Evolutionary conservation across 176 grass and related monocot genomes (phyloP), one percentile per base, ranked within the genome.

Genomic region (Eragrostis curvula): DNA sequence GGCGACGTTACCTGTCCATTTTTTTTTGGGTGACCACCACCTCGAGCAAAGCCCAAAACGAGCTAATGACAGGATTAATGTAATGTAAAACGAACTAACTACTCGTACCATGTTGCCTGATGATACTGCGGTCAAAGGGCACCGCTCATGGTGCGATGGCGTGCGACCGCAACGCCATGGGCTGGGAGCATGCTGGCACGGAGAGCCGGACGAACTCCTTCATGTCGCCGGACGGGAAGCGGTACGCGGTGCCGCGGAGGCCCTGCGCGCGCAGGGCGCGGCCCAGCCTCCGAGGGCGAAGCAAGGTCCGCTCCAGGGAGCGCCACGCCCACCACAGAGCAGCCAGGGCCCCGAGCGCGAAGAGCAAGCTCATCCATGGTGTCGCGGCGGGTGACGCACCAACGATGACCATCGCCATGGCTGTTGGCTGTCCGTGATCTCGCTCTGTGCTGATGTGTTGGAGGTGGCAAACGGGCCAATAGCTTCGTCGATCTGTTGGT

Each of bases 111-210:
- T 95, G 72, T 17, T 87, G 45, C n/a, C 24, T 66, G 50, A 74
- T 77, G n/a, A 68, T 41, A 32, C 12, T 42, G 52, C 69, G 17
- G 21, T 85, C 23, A 48, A 88, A 68, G n/a, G 78, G 81, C 2
- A 15, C 10, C 12, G 68, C 74, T 3, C 93, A 90, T 14, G 70
- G 74, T 45, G 80, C 15, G 75, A 95, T 25, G 78, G 56, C 85
- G 87, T 95, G 93, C 9, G 85, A 86, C 32, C n/a, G 21, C 15
- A 85, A 24, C 21, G 87, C 78, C 81, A 92, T 88, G 53, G 85
- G 79, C 42, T 62, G 51, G 50, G 90, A 50, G 50, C 20, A 30
- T 4, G 84, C 87, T 49, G 60, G 85, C 3, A 13, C 21, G 21
- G 8, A 0, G 30, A 86, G 56, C 46, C 81, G 84, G 30, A 10